phyloP scores from a whole-genome alignment of 345 rosid genomes.

The Populus euphratica region DNA sequence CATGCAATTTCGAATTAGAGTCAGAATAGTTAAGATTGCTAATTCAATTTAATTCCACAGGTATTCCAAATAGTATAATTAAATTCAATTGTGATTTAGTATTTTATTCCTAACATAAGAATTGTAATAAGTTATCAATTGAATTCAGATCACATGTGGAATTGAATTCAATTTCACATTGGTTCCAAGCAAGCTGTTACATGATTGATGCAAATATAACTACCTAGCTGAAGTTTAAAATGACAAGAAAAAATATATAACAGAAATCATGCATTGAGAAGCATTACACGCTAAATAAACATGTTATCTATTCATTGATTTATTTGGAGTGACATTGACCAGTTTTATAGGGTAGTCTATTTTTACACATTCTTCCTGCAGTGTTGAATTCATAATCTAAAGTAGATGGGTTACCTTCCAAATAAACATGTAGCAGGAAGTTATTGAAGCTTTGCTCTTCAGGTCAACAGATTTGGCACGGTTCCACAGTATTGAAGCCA shows the following conservation, averaged over 20 bases:
- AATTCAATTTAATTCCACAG: no score
- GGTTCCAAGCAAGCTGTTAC: no score
- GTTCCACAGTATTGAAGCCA: conserved; percentile 58
- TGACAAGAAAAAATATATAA: background rate
- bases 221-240: background rate
- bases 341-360: no score
- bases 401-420: conserved; percentile 67
- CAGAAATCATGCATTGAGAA: background rate
- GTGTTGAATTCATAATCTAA: background rate
- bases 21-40: no score
- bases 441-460: conserved; percentile 70
- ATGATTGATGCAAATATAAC: background rate
- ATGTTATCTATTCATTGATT: background rate
- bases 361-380: background rate
- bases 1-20: no score
- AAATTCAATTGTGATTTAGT: no score
- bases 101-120: no score
- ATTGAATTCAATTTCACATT: no score
- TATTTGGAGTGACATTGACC: background rate
- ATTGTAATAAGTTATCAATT: no score
- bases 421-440: conserved; percentile 91
- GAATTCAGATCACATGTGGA: no score
- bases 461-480: conserved; percentile 75
- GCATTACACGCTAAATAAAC: background rate
- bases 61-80: no score